These are phyloP conservation scores for Grigorovia yakushimaensis DNA, from an alignment of 805 yeast genomes.

Conservation along the genomic window DNA sequence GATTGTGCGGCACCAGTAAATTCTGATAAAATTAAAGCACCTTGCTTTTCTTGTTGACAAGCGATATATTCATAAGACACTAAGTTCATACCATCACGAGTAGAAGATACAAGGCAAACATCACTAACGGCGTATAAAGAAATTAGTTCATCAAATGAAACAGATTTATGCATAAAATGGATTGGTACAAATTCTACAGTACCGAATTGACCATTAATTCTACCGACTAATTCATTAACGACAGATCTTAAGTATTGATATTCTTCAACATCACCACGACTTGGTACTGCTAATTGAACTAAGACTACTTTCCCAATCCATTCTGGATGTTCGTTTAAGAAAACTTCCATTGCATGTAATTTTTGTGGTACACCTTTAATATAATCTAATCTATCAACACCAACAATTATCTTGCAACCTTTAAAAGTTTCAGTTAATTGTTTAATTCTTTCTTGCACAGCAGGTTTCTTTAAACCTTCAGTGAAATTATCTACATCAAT, in stretches of 20 bases:
- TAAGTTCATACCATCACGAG: constrained; percentile 97
- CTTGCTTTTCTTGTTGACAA: constrained; percentile 79
- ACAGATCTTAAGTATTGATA: constrained; percentile 88
- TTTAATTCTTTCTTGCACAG: constrained; percentile 56
- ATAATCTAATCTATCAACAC: constrained; percentile 93
- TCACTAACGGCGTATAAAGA: constrained; percentile 80
- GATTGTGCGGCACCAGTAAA: constrained; percentile 99
- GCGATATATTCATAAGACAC: constrained; percentile 96
- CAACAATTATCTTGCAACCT: constrained; percentile 81
- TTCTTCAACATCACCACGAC: constrained; percentile 96
- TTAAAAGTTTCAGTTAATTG: constrained; percentile 57
- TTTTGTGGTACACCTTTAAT: constrained; percentile 98
- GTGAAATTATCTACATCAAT: constrained; percentile 89
- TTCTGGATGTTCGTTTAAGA: constrained; percentile 86
- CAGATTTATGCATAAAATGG: constrained; percentile 88
- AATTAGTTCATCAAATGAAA: constrained; percentile 84
- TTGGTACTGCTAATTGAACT: constrained; percentile 95
- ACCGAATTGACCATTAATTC: constrained; percentile 93
- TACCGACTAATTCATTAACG: constrained; percentile 91
- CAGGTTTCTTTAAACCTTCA: constrained; percentile 56
- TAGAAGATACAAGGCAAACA: constrained; percentile 85
- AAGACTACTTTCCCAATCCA: constrained; percentile 96
- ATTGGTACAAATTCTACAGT: constrained; percentile 96
- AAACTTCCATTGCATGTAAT: constrained; percentile 90
- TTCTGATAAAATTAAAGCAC: constrained; percentile 81